Evolutionary conservation across 176 grass and related monocot genomes (phyloP).

Genomic region (Microstegium vimineum): DNA sequence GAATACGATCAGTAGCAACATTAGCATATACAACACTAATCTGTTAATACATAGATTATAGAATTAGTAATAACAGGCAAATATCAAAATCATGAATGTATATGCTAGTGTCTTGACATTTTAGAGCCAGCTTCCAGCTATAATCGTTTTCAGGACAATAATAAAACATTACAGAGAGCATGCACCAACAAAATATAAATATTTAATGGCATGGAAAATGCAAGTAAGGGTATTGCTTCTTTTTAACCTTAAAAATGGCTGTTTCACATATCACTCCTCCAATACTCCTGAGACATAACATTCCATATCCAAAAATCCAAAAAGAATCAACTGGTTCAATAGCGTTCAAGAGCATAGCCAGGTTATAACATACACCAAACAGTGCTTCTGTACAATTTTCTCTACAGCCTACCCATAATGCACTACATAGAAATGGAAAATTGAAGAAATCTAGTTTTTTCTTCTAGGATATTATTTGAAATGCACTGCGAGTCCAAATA

Average conservation of each 20-base stretch:
- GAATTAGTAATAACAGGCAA: too few relatives aligned
- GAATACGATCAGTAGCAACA: too few relatives aligned
- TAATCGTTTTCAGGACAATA: too few relatives aligned
- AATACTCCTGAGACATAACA: background rate
- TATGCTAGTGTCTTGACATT: too few relatives aligned
- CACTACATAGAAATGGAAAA: background rate
- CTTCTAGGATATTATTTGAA: background rate
- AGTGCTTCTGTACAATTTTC: background rate
- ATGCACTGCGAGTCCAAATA: background rate
- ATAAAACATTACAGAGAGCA: too few relatives aligned
- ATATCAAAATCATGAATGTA: too few relatives aligned
- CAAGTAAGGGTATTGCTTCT: background rate
- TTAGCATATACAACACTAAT: too few relatives aligned
- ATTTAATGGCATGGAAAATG: background rate
- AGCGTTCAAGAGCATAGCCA: background rate
- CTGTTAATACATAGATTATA: too few relatives aligned
- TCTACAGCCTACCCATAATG: background rate
- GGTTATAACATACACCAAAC: background rate
- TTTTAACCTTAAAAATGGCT: background rate
- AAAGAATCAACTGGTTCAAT: background rate
- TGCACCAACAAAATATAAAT: background rate
- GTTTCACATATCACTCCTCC: background rate
- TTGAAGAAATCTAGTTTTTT: background rate
- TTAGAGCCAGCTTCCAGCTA: too few relatives aligned
- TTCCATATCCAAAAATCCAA: background rate